These are phyloP conservation scores for Botrytis squamosa DNA, from an alignment of 2,329 filamentous ascomycete species.

Conservation along the genomic window DNA sequence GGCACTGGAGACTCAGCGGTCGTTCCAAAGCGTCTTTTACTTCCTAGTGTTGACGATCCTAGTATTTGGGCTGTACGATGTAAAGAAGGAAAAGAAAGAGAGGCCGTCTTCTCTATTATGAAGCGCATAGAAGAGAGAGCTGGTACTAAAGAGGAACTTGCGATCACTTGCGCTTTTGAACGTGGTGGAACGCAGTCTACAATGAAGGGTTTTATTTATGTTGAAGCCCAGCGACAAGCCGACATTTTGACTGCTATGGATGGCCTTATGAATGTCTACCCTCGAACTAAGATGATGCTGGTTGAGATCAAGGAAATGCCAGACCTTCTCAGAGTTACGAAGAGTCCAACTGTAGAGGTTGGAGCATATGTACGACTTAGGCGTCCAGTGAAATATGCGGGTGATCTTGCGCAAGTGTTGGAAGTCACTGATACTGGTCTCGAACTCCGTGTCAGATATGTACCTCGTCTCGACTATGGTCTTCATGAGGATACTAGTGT, in stretches of 20 bases:
- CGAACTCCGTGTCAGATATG: slow-evolving; percentile 80
- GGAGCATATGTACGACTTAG: slow-evolving; percentile 91
- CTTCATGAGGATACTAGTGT: slow-evolving; percentile 71
- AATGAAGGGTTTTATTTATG: slow-evolving; percentile 94
- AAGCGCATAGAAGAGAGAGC: slow-evolving; percentile 81
- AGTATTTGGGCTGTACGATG: slow-evolving; percentile 94
- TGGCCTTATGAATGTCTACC: slow-evolving; percentile 85
- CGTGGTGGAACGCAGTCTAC: slow-evolving; percentile 71
- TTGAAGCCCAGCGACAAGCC: slow-evolving; percentile 83
- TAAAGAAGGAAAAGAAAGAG: slow-evolving; percentile 92
- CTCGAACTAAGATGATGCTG: slow-evolving; percentile 79
- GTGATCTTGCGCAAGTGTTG: slow-evolving; percentile 87
- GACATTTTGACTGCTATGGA: slow-evolving; percentile 83
- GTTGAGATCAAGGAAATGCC: slow-evolving; percentile 98
- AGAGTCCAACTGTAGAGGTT: slow-evolving; percentile 79
- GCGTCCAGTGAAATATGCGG: slow-evolving; percentile 75
- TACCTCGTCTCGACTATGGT: slow-evolving; percentile 90
- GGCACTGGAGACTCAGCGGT: slow-evolving; percentile 68
- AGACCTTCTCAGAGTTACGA: slow-evolving; percentile 85
- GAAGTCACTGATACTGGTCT: slow-evolving; percentile 92
- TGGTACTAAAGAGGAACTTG: slow-evolving; percentile 74
- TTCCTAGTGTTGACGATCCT: slow-evolving; percentile 92
- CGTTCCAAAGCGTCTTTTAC: slow-evolving; percentile 79
- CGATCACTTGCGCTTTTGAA: slow-evolving; percentile 89
- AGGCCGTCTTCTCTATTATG: slow-evolving; percentile 83